Evolutionary conservation across 78 protist species (phyloP), one percentile per base, ranked within the genome.

Genomic region (Monosiga brevicollis): DNA sequence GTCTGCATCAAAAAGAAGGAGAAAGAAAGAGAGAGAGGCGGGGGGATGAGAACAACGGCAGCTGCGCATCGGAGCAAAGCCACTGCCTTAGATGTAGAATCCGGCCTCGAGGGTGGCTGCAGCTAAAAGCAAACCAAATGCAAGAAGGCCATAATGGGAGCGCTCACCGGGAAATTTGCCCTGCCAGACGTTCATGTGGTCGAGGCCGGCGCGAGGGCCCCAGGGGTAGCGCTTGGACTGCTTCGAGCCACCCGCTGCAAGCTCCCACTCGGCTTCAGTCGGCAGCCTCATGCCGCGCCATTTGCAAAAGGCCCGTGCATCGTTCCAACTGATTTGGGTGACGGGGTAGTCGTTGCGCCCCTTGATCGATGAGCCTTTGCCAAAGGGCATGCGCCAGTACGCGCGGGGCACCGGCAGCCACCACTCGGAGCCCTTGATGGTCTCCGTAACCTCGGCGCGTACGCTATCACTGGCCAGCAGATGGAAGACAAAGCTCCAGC

Each of bases 401-500:
- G 80, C 80, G 35, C 80, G 26, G 3, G 1, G 41, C 79, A 38
- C 74, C 42, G 2, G 43, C 43, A 32, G 87, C 89, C 74, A 42
- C 87, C 86, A 79, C 38, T 29, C 79, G 42, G 40, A 36, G 36
- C 38, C 40, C 35, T 23, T 23, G 24, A 42, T 42, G 71, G 0
- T 36, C 24, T 42, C 71, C 62, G 80, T 76, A 35, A 36, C 79
- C 55, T 24, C 23, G 43, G 20, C 25, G 80, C 42, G 25, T 9
- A 9, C 29, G 80, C 39, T 11, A 38, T 0, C 49, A 9, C 1
- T 24, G 73, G 32, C 1, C 42, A 83, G 26, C 6, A 83, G 34
- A 81, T 87, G 82, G 43, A 87, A 54, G n/a, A 75, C 90, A 29
- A 87, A 87, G n/a, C 83, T 55, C 90, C 90, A 87, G 38, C 86